Conservation (phyloP, 805 yeast genomes). For the Saccharomycopsis fibuligera region DNA sequence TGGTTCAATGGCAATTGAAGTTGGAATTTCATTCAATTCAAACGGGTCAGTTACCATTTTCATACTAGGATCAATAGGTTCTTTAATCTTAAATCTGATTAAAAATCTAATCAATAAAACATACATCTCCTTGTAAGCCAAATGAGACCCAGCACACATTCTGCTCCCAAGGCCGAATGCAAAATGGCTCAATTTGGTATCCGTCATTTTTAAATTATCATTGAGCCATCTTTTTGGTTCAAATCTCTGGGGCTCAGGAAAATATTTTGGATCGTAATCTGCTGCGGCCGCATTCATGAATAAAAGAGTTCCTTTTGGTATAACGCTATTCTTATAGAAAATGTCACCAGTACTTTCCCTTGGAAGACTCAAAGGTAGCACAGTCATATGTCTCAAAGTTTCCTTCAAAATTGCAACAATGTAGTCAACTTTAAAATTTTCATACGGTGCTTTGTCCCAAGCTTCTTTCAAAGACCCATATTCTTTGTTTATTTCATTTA, state of each 20-base stretch:
- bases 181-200: conserved; percentile 29
- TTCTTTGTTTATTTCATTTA: conserved; percentile 31
- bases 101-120: conserved; percentile 47
- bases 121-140: conserved; percentile 64
- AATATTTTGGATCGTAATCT: conserved; percentile 50
- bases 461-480: conserved; percentile 31
- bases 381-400: conserved; percentile 55
- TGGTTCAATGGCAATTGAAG: conserved; percentile 61
- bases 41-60: conserved; percentile 47
- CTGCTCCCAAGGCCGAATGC: conserved; percentile 69
- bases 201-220: conserved; percentile 20
- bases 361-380: conserved; percentile 62
- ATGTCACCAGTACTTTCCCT: conserved; percentile 50
- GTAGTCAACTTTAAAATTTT: conserved; percentile 37
- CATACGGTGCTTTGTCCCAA: conserved; percentile 30
- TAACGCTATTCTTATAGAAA: conserved; percentile 31
- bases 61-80: conserved; percentile 30
- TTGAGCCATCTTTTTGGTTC: conserved; percentile 49
- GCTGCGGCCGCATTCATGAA: conserved; percentile 68
- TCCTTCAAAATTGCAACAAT: conserved; percentile 56
- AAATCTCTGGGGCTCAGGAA: conserved; percentile 40
- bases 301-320: conserved; percentile 52
- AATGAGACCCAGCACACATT: conserved; percentile 62
- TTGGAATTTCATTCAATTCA: conserved; percentile 43
- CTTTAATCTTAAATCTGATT: conserved; percentile 41